Conservation (phyloP, 768 basidiomycete genomes). For the Termitomyces sp. region DNA sequence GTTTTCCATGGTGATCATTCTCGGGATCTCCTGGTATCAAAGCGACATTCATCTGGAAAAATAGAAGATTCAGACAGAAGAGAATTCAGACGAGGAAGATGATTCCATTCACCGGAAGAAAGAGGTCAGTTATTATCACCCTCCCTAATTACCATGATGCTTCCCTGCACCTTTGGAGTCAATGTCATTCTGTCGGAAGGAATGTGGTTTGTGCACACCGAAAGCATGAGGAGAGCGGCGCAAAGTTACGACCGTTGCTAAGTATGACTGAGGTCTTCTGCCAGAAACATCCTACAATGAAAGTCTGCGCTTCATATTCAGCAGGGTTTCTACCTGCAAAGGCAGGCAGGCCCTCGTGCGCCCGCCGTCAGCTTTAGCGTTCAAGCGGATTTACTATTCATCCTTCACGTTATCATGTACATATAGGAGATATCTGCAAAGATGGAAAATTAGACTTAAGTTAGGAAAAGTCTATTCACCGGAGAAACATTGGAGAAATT, state of each 20-base stretch:
- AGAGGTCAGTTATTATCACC: not conserved
- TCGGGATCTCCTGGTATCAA: not conserved
- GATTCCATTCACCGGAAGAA: not conserved
- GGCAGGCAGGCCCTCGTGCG: too few relatives aligned
- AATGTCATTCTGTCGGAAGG: not conserved
- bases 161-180: not conserved
- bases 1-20: not conserved
- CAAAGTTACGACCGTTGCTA: not conserved
- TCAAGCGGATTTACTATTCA: not conserved
- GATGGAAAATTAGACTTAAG: not conserved
- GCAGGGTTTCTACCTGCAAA: too few relatives aligned
- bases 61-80: too few relatives aligned
- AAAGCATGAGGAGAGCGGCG: not conserved
- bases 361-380: not conserved
- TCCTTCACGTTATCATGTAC: too few relatives aligned
- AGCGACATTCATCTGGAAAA: not conserved
- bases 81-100: not conserved
- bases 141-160: not conserved
- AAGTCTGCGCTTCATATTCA: too few relatives aligned
- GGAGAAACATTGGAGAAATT: not conserved
- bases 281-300: not conserved
- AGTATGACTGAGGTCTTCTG: not conserved
- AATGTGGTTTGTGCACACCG: not conserved
- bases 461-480: not conserved
- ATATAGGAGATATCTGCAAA: too few relatives aligned